Evolutionary conservation across 495 filamentous ascomycete species (phyloP), one percentile per base, ranked within the genome.

Genomic region (Darksidea phi): DNA sequence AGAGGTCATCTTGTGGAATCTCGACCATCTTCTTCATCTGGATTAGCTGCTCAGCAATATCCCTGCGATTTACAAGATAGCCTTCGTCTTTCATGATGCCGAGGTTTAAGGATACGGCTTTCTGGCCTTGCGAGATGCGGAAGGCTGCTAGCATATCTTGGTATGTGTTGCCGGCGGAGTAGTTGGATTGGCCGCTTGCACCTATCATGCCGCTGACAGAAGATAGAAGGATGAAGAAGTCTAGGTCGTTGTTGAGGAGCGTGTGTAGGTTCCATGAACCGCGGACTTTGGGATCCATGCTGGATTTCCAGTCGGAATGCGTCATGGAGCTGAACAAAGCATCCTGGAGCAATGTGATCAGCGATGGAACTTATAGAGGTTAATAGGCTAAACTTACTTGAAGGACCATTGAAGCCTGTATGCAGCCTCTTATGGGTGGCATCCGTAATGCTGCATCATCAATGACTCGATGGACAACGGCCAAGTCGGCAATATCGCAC

Each of bases 161-260:
- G 17, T 46, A 49, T 12, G 53, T 56, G 38, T 45, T 43, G 6
- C 34, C 53, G 28, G 53, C 34, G n/a, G 1, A 11, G 34, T 59
- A 59, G 45, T 18, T 67, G 34, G 54, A 26, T 48, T 67, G 64
- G 1, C 54, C 60, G 1, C 1, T 23, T 5, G 52, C n/a, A 12
- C 64, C 64, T 42, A 67, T 49, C 15, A 64, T 32, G 11, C 55
- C 61, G 21, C 38, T 18, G 23, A 65, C 26, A 20, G 52, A 59
- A 1, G 64, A 64, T 1, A 67, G 47, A 6, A 62, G 1, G 7
- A 54, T 50, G 55, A 67, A 67, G 55, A 67, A 67, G 48, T 67
- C 64, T 1, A 67, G 61, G 17, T 42, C 20, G 5, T 11, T 1
- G 11, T 17, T n/a, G 3, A 59, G 48, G 23, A 17, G 18, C 4